Evolutionary conservation across 2,329 filamentous ascomycete genomes (phyloP), one percentile per base, ranked within the genome.

Genomic region (Colletotrichum melonis): DNA sequence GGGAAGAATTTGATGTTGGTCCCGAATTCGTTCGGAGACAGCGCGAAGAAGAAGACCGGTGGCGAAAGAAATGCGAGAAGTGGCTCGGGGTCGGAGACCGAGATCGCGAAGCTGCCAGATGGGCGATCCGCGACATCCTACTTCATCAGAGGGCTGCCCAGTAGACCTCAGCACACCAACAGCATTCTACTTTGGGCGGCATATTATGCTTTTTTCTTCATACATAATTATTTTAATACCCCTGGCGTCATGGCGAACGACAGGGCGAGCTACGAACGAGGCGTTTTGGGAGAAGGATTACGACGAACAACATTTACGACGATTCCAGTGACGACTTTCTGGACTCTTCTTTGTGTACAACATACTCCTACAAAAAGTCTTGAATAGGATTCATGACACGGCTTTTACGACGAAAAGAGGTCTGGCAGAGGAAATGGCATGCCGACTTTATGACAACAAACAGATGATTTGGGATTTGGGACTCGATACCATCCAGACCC

Each of bases 1-100:
- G 95, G 65, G 97, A 99, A 83, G 97, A 99, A 81, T 99, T 99
- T 78, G 97, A 99, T 80, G 95, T 99, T 69, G 97, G 97, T 0
- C 97, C 96, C 3, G 95, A 97, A 81, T 99, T 98, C 80, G 92
- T 98, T 75, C 89, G 92, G 78, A 89, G 95, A 75, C 96, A 98
- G 80, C 90, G 94, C 73, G 95, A 96, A 79, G 97, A 99, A 83
- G 97, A 99, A 84, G 92, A 94, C 60, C 89, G 94, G 74, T 99
- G 97, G 97, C 89, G 93, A 77, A 92, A 92, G 81, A 96, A 95
- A 84, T 96, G 96, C 77, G 92, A 94, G 80, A 92, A 90, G 78
- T 99, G 97, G 97, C 90, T 96, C 75, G 89, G 89, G 64, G 84
- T 88, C 75, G 87, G 89, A 63, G 82, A 85, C 38, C 84, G 88